Base-by-base conservation (phyloP, 1,284 basidiomycete genomes). In the Moniliophthora roreri region DNA sequence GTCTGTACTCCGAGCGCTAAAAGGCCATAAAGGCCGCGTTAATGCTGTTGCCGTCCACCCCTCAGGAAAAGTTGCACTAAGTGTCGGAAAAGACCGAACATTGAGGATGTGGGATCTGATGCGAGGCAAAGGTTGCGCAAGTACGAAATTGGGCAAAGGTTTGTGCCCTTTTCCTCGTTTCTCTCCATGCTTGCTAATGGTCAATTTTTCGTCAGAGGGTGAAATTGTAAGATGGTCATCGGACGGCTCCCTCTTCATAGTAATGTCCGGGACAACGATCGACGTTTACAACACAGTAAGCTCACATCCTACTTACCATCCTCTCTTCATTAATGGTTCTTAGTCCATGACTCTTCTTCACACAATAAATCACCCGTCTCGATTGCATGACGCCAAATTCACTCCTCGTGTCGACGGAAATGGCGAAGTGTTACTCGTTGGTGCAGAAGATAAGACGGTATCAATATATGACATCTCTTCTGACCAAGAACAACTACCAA, bases 81-180 rank as follows among this genome's bases (percentile, higher is more conserved):
- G 87, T 58, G 94, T 98, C 0, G 96, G 96, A 10, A 89, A 89
- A 62, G 96, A 99, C 66, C 78, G 84, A 57, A 93, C 91, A 7
- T 68, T 98, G 55, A 82, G 95, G 48, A 96, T 98, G 94, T 99
- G 96, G 96, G 96, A 99, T 75, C 75, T 99, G 42, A 97, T 98
- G 91, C 79, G 95, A 44, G 96, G 95, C 1, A 89, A 90, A 66
- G 92, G 92, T 2, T 85, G 87, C 11, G 93, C 93, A 3, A 95
- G 92, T 64, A 89, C 88, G 34, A 93, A 95, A 64, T 71, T 97
- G 4, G 91, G 91, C 15, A 87, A 87, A 72, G 93, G 92, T 91
- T 57, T 50, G 76, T 51, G 7, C 9, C 37, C 36, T 13, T 50
- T 39, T 5, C 4, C 44, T n/a, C n/a, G 6, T 16, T 34, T n/a